phyloP scores from a whole-genome alignment of 2,329 filamentous ascomycete species.

The Pyrenophora seminiperda region DNA sequence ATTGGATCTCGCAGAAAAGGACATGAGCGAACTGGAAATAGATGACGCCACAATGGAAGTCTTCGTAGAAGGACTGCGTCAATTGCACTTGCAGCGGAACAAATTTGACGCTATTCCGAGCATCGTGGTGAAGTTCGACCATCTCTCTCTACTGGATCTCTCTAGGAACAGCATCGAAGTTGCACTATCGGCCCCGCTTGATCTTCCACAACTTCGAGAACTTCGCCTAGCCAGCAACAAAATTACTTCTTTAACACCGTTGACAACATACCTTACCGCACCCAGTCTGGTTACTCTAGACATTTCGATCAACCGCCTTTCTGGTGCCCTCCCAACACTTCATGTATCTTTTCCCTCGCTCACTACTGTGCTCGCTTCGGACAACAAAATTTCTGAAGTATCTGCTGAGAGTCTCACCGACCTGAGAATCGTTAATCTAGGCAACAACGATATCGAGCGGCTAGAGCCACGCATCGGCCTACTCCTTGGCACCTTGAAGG shows the following conservation, averaged over 20 bases:
- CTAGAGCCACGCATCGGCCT: slow-evolving; percentile 82
- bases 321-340: slow-evolving; percentile 67
- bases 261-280: slow-evolving; percentile 71
- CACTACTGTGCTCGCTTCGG: slow-evolving; percentile 71
- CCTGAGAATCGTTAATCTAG: slow-evolving; percentile 75
- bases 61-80: slow-evolving; percentile 57
- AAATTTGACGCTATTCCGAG: slow-evolving; percentile 70
- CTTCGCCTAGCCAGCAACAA: slow-evolving; percentile 77
- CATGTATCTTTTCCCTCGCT: slow-evolving; percentile 72
- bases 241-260: slow-evolving; percentile 67
- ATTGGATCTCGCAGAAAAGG: slow-evolving; percentile 52
- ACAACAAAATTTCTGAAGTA: slow-evolving; percentile 78
- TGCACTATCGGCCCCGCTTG: slow-evolving; percentile 54
- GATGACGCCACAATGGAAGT: slow-evolving; percentile 47
- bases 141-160: slow-evolving; percentile 73
- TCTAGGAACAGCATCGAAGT: slow-evolving; percentile 74
- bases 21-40: slow-evolving; percentile 48
- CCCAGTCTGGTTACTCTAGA: slow-evolving; percentile 78
- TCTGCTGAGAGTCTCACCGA: slow-evolving; percentile 75
- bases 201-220: slow-evolving; percentile 75
- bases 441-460: slow-evolving; percentile 83
- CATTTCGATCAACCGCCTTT: slow-evolving; percentile 80
- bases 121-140: slow-evolving; percentile 71
- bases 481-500: slow-evolving; percentile 68
- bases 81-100: slow-evolving; percentile 77